These are phyloP conservation scores for Colletotrichum zoysiae DNA, from an alignment of 2,329 filamentous ascomycete genomes.

Conservation along the genomic window DNA sequence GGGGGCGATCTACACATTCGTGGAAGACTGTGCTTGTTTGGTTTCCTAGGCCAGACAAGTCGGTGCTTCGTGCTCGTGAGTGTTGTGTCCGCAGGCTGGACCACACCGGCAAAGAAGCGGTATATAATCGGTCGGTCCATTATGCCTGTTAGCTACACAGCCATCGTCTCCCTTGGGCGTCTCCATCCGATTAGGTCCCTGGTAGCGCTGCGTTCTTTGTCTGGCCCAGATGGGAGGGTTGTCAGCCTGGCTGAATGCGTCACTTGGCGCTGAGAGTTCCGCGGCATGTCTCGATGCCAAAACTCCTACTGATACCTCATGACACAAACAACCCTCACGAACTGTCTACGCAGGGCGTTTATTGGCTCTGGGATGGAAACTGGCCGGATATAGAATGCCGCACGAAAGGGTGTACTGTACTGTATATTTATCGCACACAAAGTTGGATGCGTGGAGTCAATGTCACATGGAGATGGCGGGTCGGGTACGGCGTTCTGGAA, in stretches of 20 bases:
- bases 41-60: constrained; percentile 3
- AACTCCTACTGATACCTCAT: constrained; percentile 1
- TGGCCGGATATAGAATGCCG: constrained; percentile 27
- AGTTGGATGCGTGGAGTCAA: constrained; percentile 30
- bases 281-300: constrained; percentile 21
- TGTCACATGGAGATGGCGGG: constrained; percentile 23
- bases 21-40: not conserved
- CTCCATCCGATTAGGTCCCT: constrained; percentile 22
- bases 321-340: not conserved
- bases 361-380: constrained; percentile 11
- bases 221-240: constrained; percentile 5
- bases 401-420: constrained; percentile 2
- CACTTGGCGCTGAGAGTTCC: constrained; percentile 20
- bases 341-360: not conserved
- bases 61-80: not conserved
- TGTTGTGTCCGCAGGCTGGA: not conserved
- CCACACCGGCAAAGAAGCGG: constrained; percentile 4
- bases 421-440: not conserved
- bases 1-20: not conserved
- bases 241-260: constrained; percentile 26
- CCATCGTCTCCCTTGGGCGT: constrained; percentile 10
- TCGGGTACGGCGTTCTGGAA: not conserved
- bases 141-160: constrained; percentile 20
- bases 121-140: constrained; percentile 2
- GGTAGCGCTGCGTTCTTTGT: constrained; percentile 29